Evolutionary conservation across 2,329 filamentous ascomycete genomes (phyloP), one percentile per base, ranked within the genome.

Genomic region (Hymenoscyphus linearis): DNA sequence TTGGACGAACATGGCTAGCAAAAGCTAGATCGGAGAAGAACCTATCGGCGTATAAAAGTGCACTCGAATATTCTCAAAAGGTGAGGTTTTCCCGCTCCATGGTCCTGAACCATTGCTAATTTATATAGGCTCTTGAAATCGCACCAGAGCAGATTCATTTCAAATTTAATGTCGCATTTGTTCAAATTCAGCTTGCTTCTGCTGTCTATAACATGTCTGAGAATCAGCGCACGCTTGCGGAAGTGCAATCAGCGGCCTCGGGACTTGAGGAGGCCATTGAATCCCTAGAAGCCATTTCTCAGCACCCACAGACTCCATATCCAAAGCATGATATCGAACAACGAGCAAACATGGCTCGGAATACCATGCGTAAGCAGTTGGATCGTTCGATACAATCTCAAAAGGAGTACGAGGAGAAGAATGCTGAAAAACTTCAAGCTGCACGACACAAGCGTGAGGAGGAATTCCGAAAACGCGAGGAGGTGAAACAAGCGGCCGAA

Each of bases 111-210:
- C 35, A 25, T 60, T 34, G 14, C 63, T 76, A 65, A 75, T 69
- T 62, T 37, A 60, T 35, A 35, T 56, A 89, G 83, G 91, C 93
- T 27, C 84, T 96, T 18, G 84, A 86, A 60, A 83, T 89, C 59
- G 86, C 90, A 1, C 90, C 92, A 0, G 89, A 95, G 4, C 91
- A 96, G 69, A 82, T 93, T 34, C 91, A 96, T 75, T 91, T 95
- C 75, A 91, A 95, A 74, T 99, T 99, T 82, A 99, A 99, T 71
- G 90, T 99, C 31, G 95, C 95, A 0, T 99, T 97, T 72, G 91
- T 98, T 31, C 95, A 98, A 73, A 96, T 96, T 65, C 93, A 97
- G 74, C 86, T 98, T 59, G 93, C 93, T 22, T 88, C 89, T 53
- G 85, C 89, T 34, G 86, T 97, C 59, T 88, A 91, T 74, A 81